Evolutionary conservation across 768 basidiomycete species (phyloP), one percentile per base, ranked within the genome.

Genomic region (Podaxis mareebaensis): DNA sequence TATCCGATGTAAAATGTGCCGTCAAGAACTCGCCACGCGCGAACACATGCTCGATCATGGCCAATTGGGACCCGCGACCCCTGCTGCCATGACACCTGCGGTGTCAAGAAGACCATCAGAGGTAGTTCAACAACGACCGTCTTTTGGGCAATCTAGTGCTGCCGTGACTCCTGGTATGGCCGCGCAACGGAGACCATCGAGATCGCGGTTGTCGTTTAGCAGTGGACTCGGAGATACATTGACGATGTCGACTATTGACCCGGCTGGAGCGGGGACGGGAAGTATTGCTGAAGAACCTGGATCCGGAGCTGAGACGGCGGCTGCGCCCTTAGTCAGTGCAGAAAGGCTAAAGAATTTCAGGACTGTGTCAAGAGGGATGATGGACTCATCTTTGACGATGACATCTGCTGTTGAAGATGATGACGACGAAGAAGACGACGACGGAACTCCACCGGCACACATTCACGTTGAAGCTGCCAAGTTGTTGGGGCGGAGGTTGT

Each of bases 11-110:
- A 95, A 92, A 75, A 93, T 91, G 88, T 96, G 95, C 79, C 82
- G 93, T 69, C 88, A 89, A 64, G 93, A 94, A 68, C 81, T 98
- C 13, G 95, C 95, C 0, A 85, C 92, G 0, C 82, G 91, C n/a
- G 93, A 95, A 71, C 92, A 97, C 72, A 94, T 98, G 92, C 84
- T 95, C 53, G 91, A 95, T 72, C 94, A 96, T 68, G 90, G 89
- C 4, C 90, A 93, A 69, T 76, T 91, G 3, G 89, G 88, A 2
- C 85, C 89, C 10, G 79, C 86, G 1, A 91, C 89, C 0, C 89
- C 88, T 3, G 79, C 82, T 5, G 63, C 74, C 4, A 67, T 76
- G 4, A 81, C 87, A 0, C 85, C 85, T 13, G 82, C 76, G 12
- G 40, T 67, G 7, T 87, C 87, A 0, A 78, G 83, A 33, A 55